Conservation (phyloP, 2,329 filamentous ascomycete species). For the Aspergillus tanneri region DNA sequence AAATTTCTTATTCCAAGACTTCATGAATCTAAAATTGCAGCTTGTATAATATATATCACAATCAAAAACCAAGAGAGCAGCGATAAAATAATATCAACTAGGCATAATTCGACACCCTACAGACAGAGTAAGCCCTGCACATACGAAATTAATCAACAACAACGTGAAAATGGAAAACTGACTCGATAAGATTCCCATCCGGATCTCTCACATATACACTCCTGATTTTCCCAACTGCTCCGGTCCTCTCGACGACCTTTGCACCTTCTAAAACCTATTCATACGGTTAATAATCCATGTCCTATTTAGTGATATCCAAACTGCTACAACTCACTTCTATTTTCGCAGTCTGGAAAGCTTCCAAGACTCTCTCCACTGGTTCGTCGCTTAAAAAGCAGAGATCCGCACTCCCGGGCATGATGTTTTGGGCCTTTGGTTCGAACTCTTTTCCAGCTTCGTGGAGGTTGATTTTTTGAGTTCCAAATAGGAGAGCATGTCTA, state of each 20-base stretch:
- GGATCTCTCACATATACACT: slow-evolving; percentile 63
- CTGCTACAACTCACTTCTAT: slow-evolving; percentile 31
- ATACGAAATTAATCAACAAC: not conserved
- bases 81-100: too few species aligned
- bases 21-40: too few species aligned
- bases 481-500: slow-evolving; percentile 58
- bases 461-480: slow-evolving; percentile 61
- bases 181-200: slow-evolving; percentile 64
- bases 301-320: not conserved
- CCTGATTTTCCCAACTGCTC: slow-evolving; percentile 54
- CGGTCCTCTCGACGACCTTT: slow-evolving; percentile 55
- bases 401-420: slow-evolving; percentile 58
- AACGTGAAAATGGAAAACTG: slow-evolving; percentile 29
- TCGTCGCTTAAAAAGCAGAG: slow-evolving; percentile 59
- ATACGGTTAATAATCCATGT: not conserved
- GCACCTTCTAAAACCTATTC: slow-evolving; percentile 50
- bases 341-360: slow-evolving; percentile 40
- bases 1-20: too few species aligned
- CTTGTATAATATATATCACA: too few species aligned
- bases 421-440: slow-evolving; percentile 57
- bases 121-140: not conserved
- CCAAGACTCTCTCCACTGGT: slow-evolving; percentile 49
- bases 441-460: slow-evolving; percentile 60
- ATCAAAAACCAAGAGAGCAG: too few species aligned
- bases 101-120: not conserved